Evolutionary conservation across 2,329 filamentous ascomycete genomes (phyloP), one percentile per base, ranked within the genome.

Genomic region (Ascochyta lentis): DNA sequence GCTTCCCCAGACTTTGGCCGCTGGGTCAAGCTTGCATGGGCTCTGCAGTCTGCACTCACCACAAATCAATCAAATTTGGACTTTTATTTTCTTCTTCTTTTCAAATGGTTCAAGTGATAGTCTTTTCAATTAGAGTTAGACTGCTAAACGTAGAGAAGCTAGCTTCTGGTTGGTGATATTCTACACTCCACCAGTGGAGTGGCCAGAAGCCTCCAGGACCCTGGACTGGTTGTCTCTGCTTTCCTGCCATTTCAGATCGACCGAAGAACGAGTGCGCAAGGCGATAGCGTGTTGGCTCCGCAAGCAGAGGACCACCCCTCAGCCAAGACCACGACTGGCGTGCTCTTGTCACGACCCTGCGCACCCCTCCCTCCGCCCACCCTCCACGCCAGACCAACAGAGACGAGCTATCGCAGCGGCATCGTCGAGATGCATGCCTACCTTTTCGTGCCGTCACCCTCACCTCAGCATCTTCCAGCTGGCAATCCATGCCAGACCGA

Each of bases 401-500:
- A 65, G 64, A 72, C 63, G 53, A 65, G 66, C 63, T 65, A 74
- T 69, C 67, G 71, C 67, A 72, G 62, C 50, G 64, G 66, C 74
- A 76, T 75, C 64, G 33, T 35, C 56, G 69, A 74, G 73, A 74
- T 72, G 73, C 68, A 53, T 72, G 68, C 67, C 69, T 67, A 71
- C 68, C 69, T 73, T 70, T 72, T 75, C 73, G 65, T 73, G 73
- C 67, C 63, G 73, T 63, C 72, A 66, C 39, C 49, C 54, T 42
- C 47, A 10, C 33, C 67, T 67, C 71, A 67, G 68, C 65, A 56
- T 65, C 48, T 10, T 74, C 74, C 72, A 62, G 73, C 72, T 74
- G 69, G 54, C 67, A 76, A 54, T 74, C 73, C 68, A 76, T 76
- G 62, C 68, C 74, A 75, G 71, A 66, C 69, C 62, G 69, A 67